Percentiles rank a stretch among this genome's conserved stretches.
phyloP scores from a whole-genome alignment of 495 filamentous ascomycete genomes.

The Aspergillus homomorphus region DNA sequence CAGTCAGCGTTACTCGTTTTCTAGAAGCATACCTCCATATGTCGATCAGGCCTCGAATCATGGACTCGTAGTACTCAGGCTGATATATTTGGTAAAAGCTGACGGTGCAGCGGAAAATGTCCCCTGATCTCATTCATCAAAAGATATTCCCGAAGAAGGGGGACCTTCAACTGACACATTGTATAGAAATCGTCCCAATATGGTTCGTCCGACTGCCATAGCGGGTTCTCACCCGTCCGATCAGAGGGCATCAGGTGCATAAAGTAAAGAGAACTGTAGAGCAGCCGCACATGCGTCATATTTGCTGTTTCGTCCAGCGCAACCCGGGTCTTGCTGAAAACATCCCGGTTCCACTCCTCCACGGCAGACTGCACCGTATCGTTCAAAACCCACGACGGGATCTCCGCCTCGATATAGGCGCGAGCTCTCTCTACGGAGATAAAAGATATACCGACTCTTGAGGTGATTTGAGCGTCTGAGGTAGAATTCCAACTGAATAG shows the following conservation, averaged over 20 bases:
- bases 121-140: conserved; percentile 32
- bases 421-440: conserved; percentile 25
- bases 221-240: conserved; percentile 70
- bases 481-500: conserved; percentile 33
- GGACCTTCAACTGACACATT: conserved; percentile 25
- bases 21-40: conserved; percentile 23
- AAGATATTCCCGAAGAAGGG: background rate
- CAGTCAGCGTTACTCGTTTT: background rate
- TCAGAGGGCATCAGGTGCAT: conserved; percentile 68
- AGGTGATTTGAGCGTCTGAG: conserved; percentile 40
- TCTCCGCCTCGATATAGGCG: conserved; percentile 58
- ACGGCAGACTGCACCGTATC: conserved; percentile 48
- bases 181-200: conserved; percentile 62
- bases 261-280: conserved; percentile 69
- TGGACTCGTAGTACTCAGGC: conserved; percentile 56
- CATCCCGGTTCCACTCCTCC: conserved; percentile 58
- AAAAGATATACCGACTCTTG: conserved; percentile 60
- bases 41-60: conserved; percentile 58
- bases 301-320: conserved; percentile 49
- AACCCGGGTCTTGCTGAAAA: conserved; percentile 58
- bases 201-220: conserved; percentile 64
- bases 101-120: conserved; percentile 29
- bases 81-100: conserved; percentile 69
- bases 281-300: conserved; percentile 59
- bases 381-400: conserved; percentile 49